phyloP scores from a whole-genome alignment of 371 early-diverging fungal species.

The Lichtheimia ramosa region DNA sequence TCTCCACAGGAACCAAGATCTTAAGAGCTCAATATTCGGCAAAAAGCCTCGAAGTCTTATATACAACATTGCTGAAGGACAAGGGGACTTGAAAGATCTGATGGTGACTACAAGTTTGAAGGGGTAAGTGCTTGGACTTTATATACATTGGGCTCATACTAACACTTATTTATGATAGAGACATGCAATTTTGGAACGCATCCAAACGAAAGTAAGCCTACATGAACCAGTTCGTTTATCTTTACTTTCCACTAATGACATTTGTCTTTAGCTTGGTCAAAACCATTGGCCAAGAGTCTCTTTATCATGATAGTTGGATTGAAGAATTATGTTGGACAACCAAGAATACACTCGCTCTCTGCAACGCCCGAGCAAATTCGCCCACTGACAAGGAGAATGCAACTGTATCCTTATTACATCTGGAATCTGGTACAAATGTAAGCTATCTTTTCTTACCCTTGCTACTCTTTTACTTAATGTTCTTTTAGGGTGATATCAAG shows the following conservation, averaged over 20 bases:
- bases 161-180: slow-evolving; percentile 8
- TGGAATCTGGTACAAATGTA: background rate
- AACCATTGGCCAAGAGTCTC: slow-evolving; percentile 17
- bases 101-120: slow-evolving; percentile 32
- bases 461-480: slow-evolving; percentile 11
- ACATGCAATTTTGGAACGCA: slow-evolving; percentile 35
- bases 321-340: slow-evolving; percentile 41
- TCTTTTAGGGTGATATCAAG: slow-evolving; percentile 23
- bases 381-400: background rate
- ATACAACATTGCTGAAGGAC: slow-evolving; percentile 22
- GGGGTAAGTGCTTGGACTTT: slow-evolving; percentile 16
- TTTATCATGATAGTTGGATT: slow-evolving; percentile 29
- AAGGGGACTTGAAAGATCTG: slow-evolving; percentile 17
- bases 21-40: slow-evolving; percentile 3
- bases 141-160: background rate
- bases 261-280: slow-evolving; percentile 14
- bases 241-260: background rate
- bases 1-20: slow-evolving; percentile 10
- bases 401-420: background rate
- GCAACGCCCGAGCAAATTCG: slow-evolving; percentile 4
- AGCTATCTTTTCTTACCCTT: slow-evolving; percentile 10
- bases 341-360: slow-evolving; percentile 25
- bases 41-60: slow-evolving; percentile 37
- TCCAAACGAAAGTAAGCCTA: slow-evolving; percentile 8
- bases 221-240: background rate